These are phyloP conservation scores for Fusarium sp. DNA, from an alignment of 2,329 filamentous ascomycete genomes.

Conservation along the genomic window DNA sequence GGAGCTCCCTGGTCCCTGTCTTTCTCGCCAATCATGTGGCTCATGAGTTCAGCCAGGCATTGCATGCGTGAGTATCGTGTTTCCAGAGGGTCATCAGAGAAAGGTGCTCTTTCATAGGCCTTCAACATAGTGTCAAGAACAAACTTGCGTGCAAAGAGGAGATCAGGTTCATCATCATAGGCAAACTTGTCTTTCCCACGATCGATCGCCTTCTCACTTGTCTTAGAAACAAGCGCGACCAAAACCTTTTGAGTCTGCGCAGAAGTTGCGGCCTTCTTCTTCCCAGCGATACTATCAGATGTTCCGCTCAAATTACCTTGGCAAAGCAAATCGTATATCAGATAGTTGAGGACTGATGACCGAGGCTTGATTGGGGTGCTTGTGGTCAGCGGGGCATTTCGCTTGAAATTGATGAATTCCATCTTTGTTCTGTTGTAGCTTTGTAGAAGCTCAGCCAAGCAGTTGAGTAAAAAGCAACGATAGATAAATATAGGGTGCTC, in stretches of 20 bases:
- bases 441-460: constrained; percentile 87
- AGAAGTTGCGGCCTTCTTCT: constrained; percentile 88
- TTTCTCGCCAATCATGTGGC: constrained; percentile 87
- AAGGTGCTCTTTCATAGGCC: constrained; percentile 88
- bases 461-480: constrained; percentile 92
- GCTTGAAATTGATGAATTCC: constrained; percentile 99
- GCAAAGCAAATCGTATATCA: constrained; percentile 81
- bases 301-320: constrained; percentile 71
- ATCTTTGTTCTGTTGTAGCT: constrained; percentile 96
- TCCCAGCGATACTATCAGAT: constrained; percentile 78
- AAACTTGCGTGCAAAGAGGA: constrained; percentile 93
- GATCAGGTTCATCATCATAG: constrained; percentile 81
- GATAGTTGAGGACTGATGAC: constrained; percentile 91
- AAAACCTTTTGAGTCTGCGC: constrained; percentile 87
- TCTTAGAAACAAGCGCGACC: constrained; percentile 88
- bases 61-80: constrained; percentile 89
- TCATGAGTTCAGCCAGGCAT: constrained; percentile 89
- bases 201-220: constrained; percentile 77
- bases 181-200: constrained; percentile 68
- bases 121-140: constrained; percentile 93
- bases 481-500: constrained; percentile 98
- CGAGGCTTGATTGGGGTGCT: constrained; percentile 94
- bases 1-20: constrained; percentile 68
- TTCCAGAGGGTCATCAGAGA: constrained; percentile 83
- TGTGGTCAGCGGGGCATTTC: constrained; percentile 84